Conservation (phyloP, 768 basidiomycete species). For the Amanita rimosa region DNA sequence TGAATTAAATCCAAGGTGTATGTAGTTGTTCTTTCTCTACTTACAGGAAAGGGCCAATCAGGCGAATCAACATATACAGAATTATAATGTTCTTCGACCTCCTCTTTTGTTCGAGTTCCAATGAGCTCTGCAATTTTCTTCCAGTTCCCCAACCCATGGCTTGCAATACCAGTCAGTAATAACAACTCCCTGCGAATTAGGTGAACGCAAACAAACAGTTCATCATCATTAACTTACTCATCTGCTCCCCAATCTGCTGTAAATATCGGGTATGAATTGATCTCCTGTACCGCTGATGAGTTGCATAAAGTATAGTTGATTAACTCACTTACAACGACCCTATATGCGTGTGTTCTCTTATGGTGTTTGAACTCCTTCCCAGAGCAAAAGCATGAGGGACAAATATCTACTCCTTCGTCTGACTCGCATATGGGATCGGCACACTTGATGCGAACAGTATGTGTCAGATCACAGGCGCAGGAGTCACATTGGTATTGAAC, state of each 20-base stretch:
- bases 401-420: slow-evolving; percentile 77
- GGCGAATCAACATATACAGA: slow-evolving; percentile 69
- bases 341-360: slow-evolving; percentile 80
- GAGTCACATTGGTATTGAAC: slow-evolving; percentile 77
- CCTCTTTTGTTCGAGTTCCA: slow-evolving; percentile 88
- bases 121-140: slow-evolving; percentile 91
- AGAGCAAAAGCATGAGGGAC: slow-evolving; percentile 84
- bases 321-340: slow-evolving; percentile 61
- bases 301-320: background rate
- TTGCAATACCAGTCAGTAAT: slow-evolving; percentile 77
- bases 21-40: slow-evolving; percentile 14
- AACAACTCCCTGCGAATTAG: slow-evolving; percentile 60
- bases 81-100: slow-evolving; percentile 85
- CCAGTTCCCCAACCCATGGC: slow-evolving; percentile 93
- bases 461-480: slow-evolving; percentile 83
- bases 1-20: slow-evolving; percentile 9
- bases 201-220: background rate
- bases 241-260: slow-evolving; percentile 95
- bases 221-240: slow-evolving; percentile 44
- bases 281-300: slow-evolving; percentile 43
- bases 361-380: slow-evolving; percentile 86
- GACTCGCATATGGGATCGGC: slow-evolving; percentile 60
- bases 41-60: slow-evolving; percentile 73
- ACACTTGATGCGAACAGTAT: slow-evolving; percentile 95
- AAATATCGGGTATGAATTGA: slow-evolving; percentile 95